Percentiles rank a stretch among this genome's conserved stretches.
Evolutionary conservation across 495 filamentous ascomycete genomes (phyloP).

Genomic region (Beverwykella pulmonaria): DNA sequence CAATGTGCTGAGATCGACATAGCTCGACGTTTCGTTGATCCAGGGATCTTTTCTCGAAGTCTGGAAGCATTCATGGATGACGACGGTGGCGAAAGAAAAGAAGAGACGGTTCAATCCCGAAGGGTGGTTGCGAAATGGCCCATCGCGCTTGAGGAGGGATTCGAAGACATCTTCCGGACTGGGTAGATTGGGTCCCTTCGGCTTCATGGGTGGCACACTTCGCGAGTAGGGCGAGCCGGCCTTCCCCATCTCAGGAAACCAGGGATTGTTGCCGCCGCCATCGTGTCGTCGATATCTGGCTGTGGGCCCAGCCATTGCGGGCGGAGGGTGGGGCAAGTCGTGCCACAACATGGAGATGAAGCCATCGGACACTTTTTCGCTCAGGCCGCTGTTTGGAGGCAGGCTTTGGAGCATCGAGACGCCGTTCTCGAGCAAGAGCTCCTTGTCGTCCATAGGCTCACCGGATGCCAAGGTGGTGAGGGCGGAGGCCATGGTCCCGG

Average conservation of each 20-base stretch:
- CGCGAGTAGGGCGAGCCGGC: conserved; percentile 46
- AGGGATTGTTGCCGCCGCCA: conserved; percentile 46
- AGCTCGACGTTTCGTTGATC: conserved; percentile 44
- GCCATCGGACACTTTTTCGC: conserved; percentile 38
- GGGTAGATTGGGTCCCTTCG: conserved; percentile 41
- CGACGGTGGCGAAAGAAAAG: conserved; percentile 43
- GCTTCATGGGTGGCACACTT: conserved; percentile 40
- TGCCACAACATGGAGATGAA: conserved; percentile 44
- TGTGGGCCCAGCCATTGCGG: conserved; percentile 38
- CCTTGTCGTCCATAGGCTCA: conserved; percentile 47
- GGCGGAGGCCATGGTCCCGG: conserved; percentile 38
- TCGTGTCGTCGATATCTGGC: conserved; percentile 47
- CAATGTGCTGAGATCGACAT: conserved; percentile 43
- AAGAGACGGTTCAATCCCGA: conserved; percentile 43
- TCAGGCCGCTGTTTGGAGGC: conserved; percentile 43
- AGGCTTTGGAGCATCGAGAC: conserved; percentile 46
- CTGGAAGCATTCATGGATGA: conserved; percentile 39
- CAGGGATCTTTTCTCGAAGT: conserved; percentile 48
- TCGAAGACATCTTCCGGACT: conserved; percentile 40
- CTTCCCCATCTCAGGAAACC: conserved; percentile 52
- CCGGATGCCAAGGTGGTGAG: conserved; percentile 43
- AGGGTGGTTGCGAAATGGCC: conserved; percentile 42
- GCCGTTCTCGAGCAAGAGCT: conserved; percentile 46
- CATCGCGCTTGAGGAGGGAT: conserved; percentile 39
- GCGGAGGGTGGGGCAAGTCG: conserved; percentile 40